Percentiles rank a stretch among this genome's conserved stretches.
Evolutionary conservation across 257 asterid genomes (phyloP).

Genomic region (Nicotiana paniculata): DNA sequence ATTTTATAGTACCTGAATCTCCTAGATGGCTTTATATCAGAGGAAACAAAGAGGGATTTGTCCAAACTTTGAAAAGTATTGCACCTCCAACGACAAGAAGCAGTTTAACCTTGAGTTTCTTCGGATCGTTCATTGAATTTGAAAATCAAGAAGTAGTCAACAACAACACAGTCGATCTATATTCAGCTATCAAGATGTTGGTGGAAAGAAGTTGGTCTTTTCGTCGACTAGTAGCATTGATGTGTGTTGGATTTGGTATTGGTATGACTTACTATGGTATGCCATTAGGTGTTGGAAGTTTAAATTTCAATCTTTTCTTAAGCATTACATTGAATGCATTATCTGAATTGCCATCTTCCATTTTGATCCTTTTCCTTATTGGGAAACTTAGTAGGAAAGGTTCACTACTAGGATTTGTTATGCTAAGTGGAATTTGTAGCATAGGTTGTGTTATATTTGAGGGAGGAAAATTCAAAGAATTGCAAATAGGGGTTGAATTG

Average conservation of each 20-base stretch:
- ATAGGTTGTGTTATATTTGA: slow-evolving; percentile 25
- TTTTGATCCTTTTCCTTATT: slow-evolving; percentile 26
- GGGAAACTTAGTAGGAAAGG: slow-evolving; percentile 32
- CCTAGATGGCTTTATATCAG: slow-evolving; percentile 68
- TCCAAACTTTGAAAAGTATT: too few relatives aligned
- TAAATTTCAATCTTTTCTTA: slow-evolving; percentile 36
- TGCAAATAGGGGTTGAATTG: slow-evolving; percentile 42
- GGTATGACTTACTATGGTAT: slow-evolving; percentile 65
- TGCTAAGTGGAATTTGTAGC: slow-evolving; percentile 49
- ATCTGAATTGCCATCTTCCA: slow-evolving; percentile 50
- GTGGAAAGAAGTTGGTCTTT: slow-evolving; percentile 42
- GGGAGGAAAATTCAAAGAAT: background rate
- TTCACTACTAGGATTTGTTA: slow-evolving; percentile 21
- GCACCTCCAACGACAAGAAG: too few relatives aligned
- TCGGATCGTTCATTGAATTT: too few relatives aligned
- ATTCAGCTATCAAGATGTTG: slow-evolving; percentile 34
- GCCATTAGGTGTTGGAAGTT: slow-evolving; percentile 46
- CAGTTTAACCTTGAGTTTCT: too few relatives aligned
- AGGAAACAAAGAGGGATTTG: slow-evolving; percentile 41
- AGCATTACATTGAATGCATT: slow-evolving; percentile 53
- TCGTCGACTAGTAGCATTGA: slow-evolving; percentile 32
- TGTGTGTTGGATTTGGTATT: slow-evolving; percentile 46
- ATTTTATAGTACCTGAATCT: slow-evolving; percentile 36
- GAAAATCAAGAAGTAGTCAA: too few relatives aligned
- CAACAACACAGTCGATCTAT: slow-evolving; percentile 16